These are phyloP conservation scores for Mycena vulgaris DNA, from an alignment of 768 basidiomycete species.

Conservation along the genomic window DNA sequence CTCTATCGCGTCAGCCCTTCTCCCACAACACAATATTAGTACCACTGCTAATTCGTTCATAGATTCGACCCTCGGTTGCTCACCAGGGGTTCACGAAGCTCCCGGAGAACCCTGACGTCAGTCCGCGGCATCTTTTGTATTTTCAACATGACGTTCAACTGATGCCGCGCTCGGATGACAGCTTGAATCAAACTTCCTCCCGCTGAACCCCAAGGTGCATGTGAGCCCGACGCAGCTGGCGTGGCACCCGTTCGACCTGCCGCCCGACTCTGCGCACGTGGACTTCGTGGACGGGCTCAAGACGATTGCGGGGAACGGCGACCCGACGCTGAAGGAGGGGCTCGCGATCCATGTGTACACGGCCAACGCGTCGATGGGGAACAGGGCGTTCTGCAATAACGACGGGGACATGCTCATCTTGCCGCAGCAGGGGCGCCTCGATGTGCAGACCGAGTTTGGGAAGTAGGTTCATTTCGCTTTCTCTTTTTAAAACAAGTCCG, in stretches of 20 bases:
- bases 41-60: neutral
- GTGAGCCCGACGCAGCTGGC: conserved; percentile 76
- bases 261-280: conserved; percentile 54
- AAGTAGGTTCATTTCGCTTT: conserved; percentile 62
- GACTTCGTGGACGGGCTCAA: conserved; percentile 75
- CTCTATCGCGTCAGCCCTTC: conserved; percentile 62
- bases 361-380: conserved; percentile 73
- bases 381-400: conserved; percentile 72
- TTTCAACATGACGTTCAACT: neutral
- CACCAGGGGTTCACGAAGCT: conserved; percentile 73
- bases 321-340: conserved; percentile 74
- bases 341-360: conserved; percentile 76
- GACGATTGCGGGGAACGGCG: conserved; percentile 75
- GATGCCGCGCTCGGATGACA: conserved; percentile 38
- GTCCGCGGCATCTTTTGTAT: conserved; percentile 40
- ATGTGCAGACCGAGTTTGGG: conserved; percentile 80
- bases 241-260: conserved; percentile 75
- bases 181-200: conserved; percentile 76
- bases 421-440: conserved; percentile 75
- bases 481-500: neutral
- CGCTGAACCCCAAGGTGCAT: conserved; percentile 72
- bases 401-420: conserved; percentile 80
- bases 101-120: conserved; percentile 71
- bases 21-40: neutral
- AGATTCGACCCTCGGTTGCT: conserved; percentile 76